Base-by-base conservation (phyloP, 257 asterid species). In the Rehmannia glutinosa region DNA sequence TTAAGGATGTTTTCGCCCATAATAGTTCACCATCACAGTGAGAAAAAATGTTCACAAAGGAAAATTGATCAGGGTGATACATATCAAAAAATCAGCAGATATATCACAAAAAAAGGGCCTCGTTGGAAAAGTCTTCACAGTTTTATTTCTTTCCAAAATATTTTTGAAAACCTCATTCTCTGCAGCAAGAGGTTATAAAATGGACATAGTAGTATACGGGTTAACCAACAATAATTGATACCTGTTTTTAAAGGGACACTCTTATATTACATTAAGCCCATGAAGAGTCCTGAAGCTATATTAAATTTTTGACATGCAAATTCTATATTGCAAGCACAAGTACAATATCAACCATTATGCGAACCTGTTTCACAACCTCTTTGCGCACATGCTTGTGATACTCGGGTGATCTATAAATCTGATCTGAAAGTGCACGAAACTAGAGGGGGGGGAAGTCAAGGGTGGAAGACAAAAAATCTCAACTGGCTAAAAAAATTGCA, bases 381-480 rank as follows among this genome's bases (percentile, higher is more conserved):
- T 86, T 82, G 16, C 93, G 82, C 62, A 86, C 84, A 61, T 86
- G 80, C 75, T 78, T 86, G 77, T 88, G 96, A 78, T 86, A 69
- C 75, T 88, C 86, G 0, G 89, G 81, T 15, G 86, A 78, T 61
- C 85, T 77, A 75, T 85, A 88, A 9, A 86, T 73, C 81, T 88
- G 93, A 73, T 88, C 96, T 63, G 89, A 86, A 71, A 88, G 86
- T 54, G 93, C 89, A 50, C 91, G 91, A 64, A 88, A 88, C 90
- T 86, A 71, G 68, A 68, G 64, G 54, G 32, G n/a, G n/a, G 21
- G 39, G 17, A 60, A 36, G 42, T 36, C 70, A 13, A 83, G 56
- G 23, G 50, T 38, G 46, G 41, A 41, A 15, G 35, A 45, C 1
- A 24, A 30, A 28, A 64, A 21, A 50, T 39, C 15, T 41, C 23